phyloP scores from a whole-genome alignment of 2,329 filamentous ascomycete species.

The Fusarium chlamydosporum region DNA sequence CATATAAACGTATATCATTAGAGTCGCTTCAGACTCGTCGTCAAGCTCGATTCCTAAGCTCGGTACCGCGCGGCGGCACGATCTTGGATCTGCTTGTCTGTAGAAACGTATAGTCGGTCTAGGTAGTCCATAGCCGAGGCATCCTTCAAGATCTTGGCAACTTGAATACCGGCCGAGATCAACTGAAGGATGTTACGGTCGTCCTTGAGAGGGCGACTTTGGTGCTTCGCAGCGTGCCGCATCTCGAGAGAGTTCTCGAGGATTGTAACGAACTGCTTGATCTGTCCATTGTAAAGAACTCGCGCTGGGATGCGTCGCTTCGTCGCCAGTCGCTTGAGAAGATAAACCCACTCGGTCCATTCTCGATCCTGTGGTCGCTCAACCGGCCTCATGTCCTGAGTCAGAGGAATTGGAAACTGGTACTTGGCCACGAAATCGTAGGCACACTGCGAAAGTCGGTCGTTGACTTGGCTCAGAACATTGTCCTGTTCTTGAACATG shows the following conservation, averaged over 20 bases:
- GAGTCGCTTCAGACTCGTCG: slow-evolving; percentile 45
- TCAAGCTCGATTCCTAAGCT: slow-evolving; percentile 49
- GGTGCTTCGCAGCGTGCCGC: slow-evolving; percentile 86
- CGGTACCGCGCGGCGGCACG: slow-evolving; percentile 61
- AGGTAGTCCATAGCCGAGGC: slow-evolving; percentile 85
- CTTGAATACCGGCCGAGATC: slow-evolving; percentile 88
- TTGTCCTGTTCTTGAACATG: slow-evolving; percentile 87
- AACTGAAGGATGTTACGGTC: slow-evolving; percentile 90
- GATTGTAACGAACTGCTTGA: slow-evolving; percentile 91
- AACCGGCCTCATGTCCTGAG: slow-evolving; percentile 83
- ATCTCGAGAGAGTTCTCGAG: slow-evolving; percentile 91
- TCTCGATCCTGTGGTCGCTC: slow-evolving; percentile 82
- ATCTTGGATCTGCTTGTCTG: slow-evolving; percentile 83
- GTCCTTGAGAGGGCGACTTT: slow-evolving; percentile 86
- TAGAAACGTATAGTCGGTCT: slow-evolving; percentile 84
- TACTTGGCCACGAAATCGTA: slow-evolving; percentile 94
- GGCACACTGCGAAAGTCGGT: slow-evolving; percentile 85
- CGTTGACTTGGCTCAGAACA: slow-evolving; percentile 84
- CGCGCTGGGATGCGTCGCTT: slow-evolving; percentile 87
- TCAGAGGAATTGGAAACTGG: slow-evolving; percentile 88
- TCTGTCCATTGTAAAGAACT: slow-evolving; percentile 89
- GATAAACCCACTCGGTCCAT: slow-evolving; percentile 93
- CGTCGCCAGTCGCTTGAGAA: slow-evolving; percentile 86
- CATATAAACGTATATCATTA: slow-evolving; percentile 51
- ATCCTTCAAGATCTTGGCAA: slow-evolving; percentile 89